A percentile compares a stretch with the other conserved stretches of the same genome.
Conservation (phyloP, 352 stramenopile genomes). For the Phytophthora rubi region DNA sequence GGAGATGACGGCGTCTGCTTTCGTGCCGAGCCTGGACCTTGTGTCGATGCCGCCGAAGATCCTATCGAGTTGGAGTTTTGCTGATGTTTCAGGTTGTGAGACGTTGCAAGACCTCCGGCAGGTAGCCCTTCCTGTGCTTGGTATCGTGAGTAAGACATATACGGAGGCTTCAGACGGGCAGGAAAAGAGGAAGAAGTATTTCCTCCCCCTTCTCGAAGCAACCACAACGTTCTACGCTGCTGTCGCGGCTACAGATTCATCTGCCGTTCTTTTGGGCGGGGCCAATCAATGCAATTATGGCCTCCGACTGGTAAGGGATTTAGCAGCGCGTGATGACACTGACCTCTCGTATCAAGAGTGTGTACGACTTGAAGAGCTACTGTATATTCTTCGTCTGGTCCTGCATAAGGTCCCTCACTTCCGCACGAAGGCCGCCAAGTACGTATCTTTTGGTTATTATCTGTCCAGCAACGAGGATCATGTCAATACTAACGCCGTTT, state of each 20-base stretch:
- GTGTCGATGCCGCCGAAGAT: slow-evolving; percentile 17
- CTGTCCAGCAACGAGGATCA: too few relatives aligned
- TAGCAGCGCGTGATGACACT: not conserved
- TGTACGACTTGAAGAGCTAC: slow-evolving; percentile 17
- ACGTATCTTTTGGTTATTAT: slow-evolving; percentile 5
- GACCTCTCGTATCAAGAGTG: slow-evolving; percentile 15
- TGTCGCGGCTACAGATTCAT: not conserved
- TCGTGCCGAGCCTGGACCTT: slow-evolving; percentile 21
- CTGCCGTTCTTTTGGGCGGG: not conserved
- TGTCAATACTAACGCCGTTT: too few relatives aligned
- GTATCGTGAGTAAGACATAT: not conserved
- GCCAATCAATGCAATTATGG: not conserved
- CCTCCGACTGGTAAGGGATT: not conserved
- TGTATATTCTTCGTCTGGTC: slow-evolving; percentile 16
- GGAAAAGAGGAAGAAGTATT: slow-evolving; percentile 14
- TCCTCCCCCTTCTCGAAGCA: slow-evolving; percentile 20
- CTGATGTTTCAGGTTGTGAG: not conserved
- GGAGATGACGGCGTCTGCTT: slow-evolving; percentile 21
- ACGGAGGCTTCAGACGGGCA: not conserved
- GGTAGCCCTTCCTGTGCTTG: not conserved
- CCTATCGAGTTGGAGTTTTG: too few relatives aligned
- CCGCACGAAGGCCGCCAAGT: slow-evolving; percentile 12
- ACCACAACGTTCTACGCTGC: slow-evolving; percentile 13
- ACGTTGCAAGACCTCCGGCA: not conserved
- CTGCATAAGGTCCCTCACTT: not conserved